Evolutionary conservation across 1,284 basidiomycete genomes (phyloP).

Genomic region (Naganishia liquefaciens): DNA sequence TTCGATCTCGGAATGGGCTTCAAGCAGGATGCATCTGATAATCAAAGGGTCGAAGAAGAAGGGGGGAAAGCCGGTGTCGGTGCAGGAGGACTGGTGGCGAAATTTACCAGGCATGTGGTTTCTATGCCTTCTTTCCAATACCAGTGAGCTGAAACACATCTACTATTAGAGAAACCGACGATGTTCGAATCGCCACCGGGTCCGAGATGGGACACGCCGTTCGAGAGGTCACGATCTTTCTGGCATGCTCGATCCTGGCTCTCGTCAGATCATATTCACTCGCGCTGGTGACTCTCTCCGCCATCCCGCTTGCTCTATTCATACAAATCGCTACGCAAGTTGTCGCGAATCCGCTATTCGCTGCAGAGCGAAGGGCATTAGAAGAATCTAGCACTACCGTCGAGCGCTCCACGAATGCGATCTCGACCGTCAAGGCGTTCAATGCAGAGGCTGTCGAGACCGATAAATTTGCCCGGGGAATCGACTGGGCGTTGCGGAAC

Average conservation of each 20-base stretch:
- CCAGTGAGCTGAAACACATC: not conserved
- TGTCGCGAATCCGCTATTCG: constrained; percentile 64
- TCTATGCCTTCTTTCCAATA: too few relatives aligned
- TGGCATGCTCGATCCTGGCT: constrained; percentile 78
- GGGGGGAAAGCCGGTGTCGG: constrained; percentile 61
- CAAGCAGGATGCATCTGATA: constrained; percentile 43
- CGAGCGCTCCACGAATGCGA: constrained; percentile 74
- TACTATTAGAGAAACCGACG: constrained; percentile 79
- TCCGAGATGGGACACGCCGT: constrained; percentile 73
- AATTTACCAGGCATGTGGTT: constrained; percentile 74
- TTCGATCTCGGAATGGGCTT: constrained; percentile 80
- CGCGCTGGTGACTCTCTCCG: constrained; percentile 85
- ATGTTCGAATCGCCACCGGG: constrained; percentile 80
- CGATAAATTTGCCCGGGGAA: constrained; percentile 58
- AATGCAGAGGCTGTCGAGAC: constrained; percentile 74
- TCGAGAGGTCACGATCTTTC: constrained; percentile 75
- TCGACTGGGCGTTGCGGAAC: constrained; percentile 58
- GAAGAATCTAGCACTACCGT: constrained; percentile 73
- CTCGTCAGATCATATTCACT: constrained; percentile 78
- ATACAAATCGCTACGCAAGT: constrained; percentile 74
- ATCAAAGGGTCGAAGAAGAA: constrained; percentile 56
- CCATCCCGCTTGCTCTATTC: constrained; percentile 78
- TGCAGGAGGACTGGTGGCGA: constrained; percentile 90
- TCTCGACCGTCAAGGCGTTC: constrained; percentile 93
- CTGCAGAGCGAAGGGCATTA: constrained; percentile 66